These are phyloP conservation scores for Thuja plicata DNA, from an alignment of 83 land plant genomes.

Conservation along the genomic window DNA sequence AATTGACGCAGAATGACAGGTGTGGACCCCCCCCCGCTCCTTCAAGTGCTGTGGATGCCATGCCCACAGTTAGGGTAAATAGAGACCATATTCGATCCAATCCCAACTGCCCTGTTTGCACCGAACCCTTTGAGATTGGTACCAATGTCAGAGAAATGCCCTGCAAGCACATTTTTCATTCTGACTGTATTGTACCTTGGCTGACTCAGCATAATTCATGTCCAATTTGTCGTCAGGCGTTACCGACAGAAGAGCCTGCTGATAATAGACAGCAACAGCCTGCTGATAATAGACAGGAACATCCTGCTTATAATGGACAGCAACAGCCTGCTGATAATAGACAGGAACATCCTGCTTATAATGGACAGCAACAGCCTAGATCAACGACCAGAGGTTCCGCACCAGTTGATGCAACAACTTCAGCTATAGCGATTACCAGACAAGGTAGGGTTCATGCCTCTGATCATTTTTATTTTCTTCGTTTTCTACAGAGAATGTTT, in stretches of 20 bases:
- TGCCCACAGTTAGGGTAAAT: conserved; percentile 61
- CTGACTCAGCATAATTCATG: conserved; percentile 62
- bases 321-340: background rate
- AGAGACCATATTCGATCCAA: conserved; percentile 50
- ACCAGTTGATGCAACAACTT: background rate
- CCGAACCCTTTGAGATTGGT: conserved; percentile 61
- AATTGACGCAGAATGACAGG: conserved; percentile 36
- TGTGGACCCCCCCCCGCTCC: conserved; percentile 68
- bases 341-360: background rate
- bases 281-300: background rate
- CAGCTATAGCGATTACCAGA: background rate
- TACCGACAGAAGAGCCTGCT: conserved; percentile 12
- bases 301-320: background rate
- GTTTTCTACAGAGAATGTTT: background rate
- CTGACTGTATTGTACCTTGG: conserved; percentile 75
- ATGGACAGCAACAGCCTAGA: background rate
- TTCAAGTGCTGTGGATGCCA: conserved; percentile 40
- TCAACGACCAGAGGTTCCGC: background rate
- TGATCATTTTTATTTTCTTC: background rate
- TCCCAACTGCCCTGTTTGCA: conserved; percentile 69
- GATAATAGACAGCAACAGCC: background rate
- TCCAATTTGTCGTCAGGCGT: conserved; percentile 49
- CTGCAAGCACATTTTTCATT: conserved; percentile 65
- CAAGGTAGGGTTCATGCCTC: background rate
- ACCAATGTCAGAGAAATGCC: conserved; percentile 59